phyloP scores from a whole-genome alignment of 1,284 basidiomycete genomes.

The Chalciporus sp. region DNA sequence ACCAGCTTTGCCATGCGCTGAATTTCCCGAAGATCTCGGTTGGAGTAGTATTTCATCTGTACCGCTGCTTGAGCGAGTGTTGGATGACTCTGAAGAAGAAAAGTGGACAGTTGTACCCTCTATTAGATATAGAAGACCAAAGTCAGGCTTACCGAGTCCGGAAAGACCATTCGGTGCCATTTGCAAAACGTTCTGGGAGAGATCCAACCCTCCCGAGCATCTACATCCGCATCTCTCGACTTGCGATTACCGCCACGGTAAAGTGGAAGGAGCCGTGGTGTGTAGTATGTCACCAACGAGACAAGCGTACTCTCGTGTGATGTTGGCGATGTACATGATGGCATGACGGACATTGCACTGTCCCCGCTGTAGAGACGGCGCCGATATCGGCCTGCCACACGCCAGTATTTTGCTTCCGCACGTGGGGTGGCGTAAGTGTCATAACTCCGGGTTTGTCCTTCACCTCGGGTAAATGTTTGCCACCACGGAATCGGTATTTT shows the following conservation, averaged over 20 bases:
- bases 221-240: neutral
- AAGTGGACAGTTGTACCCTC: neutral
- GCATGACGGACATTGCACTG: neutral
- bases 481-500: slow-evolving; percentile 15
- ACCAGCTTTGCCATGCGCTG: slow-evolving; percentile 38
- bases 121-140: neutral
- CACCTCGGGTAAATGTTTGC: neutral
- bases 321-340: neutral
- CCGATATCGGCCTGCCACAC: slow-evolving; percentile 26
- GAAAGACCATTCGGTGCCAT: slow-evolving; percentile 45
- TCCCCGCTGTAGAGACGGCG: slow-evolving; percentile 31
- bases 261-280: slow-evolving; percentile 31
- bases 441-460: neutral
- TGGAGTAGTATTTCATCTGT: slow-evolving; percentile 37
- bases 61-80: slow-evolving; percentile 32
- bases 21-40: slow-evolving; percentile 41
- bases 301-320: slow-evolving; percentile 1
- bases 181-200: slow-evolving; percentile 40
- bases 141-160: slow-evolving; percentile 32
- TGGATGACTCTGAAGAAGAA: slow-evolving; percentile 33
- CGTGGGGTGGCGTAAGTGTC: slow-evolving; percentile 23
- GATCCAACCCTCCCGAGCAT: slow-evolving; percentile 17
- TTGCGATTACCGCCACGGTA: slow-evolving; percentile 23
- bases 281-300: slow-evolving; percentile 31
- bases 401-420: slow-evolving; percentile 37